Conservation (phyloP, 169 alveolate genomes). For the Theileria parva region DNA sequence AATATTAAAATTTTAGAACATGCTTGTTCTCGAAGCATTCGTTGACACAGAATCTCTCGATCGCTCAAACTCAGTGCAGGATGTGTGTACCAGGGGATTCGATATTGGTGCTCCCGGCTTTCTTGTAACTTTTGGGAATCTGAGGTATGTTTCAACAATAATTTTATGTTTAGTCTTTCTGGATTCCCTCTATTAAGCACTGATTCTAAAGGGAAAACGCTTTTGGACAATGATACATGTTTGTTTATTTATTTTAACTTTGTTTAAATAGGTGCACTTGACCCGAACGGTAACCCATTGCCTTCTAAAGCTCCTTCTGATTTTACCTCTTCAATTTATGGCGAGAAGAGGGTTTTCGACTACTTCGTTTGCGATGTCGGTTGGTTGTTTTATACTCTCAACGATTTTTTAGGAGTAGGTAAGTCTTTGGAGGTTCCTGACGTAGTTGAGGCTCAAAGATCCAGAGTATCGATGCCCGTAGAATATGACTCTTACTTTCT, state of each 20-base stretch:
- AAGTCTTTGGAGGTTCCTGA: conserved; percentile 65
- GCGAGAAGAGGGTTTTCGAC: conserved; percentile 82
- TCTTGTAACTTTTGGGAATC: conserved; percentile 84
- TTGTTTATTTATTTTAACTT: background rate
- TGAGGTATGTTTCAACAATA: conserved; percentile 70
- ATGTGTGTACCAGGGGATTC: conserved; percentile 85
- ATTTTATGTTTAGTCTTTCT: conserved; percentile 15
- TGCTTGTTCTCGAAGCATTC: conserved; percentile 78
- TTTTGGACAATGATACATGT: conserved; percentile 23
- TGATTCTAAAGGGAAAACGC: conserved; percentile 16
- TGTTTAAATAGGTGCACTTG: conserved; percentile 33
- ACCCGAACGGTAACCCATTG: conserved; percentile 40
- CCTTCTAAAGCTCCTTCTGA: conserved; percentile 32
- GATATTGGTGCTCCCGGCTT: conserved; percentile 80
- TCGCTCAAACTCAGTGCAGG: conserved; percentile 82
- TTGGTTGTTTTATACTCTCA: conserved; percentile 21
- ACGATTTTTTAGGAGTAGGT: conserved; percentile 47
- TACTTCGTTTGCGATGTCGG: conserved; percentile 88
- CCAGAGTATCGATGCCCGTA: conserved; percentile 66
- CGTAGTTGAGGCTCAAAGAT: conserved; percentile 54
- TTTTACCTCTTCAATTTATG: conserved; percentile 64
- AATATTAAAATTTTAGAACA: conserved; percentile 49
- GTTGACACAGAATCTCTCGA: conserved; percentile 83
- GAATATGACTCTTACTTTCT: conserved; percentile 83
- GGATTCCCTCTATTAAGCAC: conserved; percentile 32